Conservation (phyloP, 2,329 filamentous ascomycete species). For the Corynespora cassiicola region DNA sequence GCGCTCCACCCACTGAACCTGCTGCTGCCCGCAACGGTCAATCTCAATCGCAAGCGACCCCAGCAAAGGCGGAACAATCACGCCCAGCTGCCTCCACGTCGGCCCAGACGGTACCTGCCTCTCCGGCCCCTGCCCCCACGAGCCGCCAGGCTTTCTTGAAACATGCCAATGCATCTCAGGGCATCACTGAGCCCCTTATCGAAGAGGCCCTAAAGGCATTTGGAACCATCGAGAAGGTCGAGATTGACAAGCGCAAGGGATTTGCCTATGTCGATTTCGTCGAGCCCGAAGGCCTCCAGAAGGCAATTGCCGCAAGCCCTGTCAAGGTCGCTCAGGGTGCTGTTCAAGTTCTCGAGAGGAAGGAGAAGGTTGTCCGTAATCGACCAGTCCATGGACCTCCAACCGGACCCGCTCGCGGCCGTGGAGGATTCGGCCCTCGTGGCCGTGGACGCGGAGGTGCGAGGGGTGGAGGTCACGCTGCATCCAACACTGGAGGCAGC, state of each 20-base stretch:
- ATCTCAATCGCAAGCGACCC: slow-evolving; percentile 21
- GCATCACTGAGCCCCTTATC: slow-evolving; percentile 83
- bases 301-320: slow-evolving; percentile 82
- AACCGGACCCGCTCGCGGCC: slow-evolving; percentile 31
- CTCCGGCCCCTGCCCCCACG: slow-evolving; percentile 35
- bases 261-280: slow-evolving; percentile 93
- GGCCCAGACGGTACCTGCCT: slow-evolving; percentile 16
- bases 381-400: slow-evolving; percentile 37
- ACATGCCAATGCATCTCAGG: slow-evolving; percentile 80
- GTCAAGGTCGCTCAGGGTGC: slow-evolving; percentile 83
- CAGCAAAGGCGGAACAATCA: slow-evolving; percentile 16
- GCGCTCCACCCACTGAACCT: slow-evolving; percentile 35
- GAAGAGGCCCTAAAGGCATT: slow-evolving; percentile 76
- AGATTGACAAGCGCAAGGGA: slow-evolving; percentile 93
- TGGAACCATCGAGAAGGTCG: slow-evolving; percentile 78
- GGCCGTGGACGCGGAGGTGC: slow-evolving; percentile 43
- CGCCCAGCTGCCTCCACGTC: slow-evolving; percentile 22
- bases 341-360: slow-evolving; percentile 85
- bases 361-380: slow-evolving; percentile 57
- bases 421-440: slow-evolving; percentile 40
- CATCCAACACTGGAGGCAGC: slow-evolving; percentile 10
- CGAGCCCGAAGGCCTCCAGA: slow-evolving; percentile 73
- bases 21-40: slow-evolving; percentile 28
- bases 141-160: slow-evolving; percentile 63
- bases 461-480: slow-evolving; percentile 34